Base-by-base conservation (phyloP, 2,329 filamentous ascomycete genomes). In the Cordyceps pruinosa region DNA sequence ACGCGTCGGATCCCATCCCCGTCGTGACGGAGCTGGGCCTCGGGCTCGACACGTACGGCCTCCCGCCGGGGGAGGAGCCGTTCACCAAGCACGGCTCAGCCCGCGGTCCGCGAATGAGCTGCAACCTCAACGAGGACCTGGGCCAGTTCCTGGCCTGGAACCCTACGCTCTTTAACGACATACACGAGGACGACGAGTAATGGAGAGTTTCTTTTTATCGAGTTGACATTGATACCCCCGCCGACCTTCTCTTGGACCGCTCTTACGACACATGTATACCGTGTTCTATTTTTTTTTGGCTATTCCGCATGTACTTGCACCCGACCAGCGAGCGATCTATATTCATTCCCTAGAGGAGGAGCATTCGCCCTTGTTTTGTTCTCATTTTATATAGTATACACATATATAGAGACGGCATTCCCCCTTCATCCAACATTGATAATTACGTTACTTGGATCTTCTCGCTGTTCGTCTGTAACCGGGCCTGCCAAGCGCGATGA, bases 141-240 rank as follows among this genome's bases (percentile, higher is more conserved):
- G 79, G 78, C 1, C 81, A 84, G 59, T 85, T 82, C 62, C 64
- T 85, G 48, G 74, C 70, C 56, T 85, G 81, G 81, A 81, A 83
- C 66, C 70, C 77, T 4, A 75, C 82, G 62, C 72, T 81, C 56
- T 75, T 76, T 2, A 77, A 73, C 57, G 69, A 68, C 2, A 28
- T 41, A 5, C 10, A 39, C 5, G 53, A 56, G 26, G 35, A 61
- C 62, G 39, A 64, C 61, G 23, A 66, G 68, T 32, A 69, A 65
- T 58, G 54, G 51, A 30, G 58, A 60, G 10, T 21, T 2, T 12
- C 23, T 59, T 58, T 13, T 61, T 57, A 46, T 57, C 26, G 34
- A 49, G 6, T 13, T 25, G 39, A 42, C 19, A 42, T 42, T 50
- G 44, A 49, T 50, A 60, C 46, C 56, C 59, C 55, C 45, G 44